Evolutionary conservation across 2,329 filamentous ascomycete genomes (phyloP).

Genomic region (Myriosclerotinia curreyana): DNA sequence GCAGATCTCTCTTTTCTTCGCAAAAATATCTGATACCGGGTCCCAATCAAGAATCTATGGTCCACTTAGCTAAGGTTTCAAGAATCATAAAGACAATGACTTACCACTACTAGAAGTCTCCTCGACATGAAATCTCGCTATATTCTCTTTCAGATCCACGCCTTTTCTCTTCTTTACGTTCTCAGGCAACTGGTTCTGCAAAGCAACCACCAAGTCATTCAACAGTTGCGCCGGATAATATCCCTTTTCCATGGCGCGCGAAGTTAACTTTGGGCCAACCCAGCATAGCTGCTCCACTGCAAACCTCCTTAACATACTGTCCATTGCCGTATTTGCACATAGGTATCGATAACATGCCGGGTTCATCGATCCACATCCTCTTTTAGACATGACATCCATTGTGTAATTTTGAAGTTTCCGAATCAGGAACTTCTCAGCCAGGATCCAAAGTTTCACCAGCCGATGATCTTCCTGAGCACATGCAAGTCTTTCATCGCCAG

Average conservation of each 20-base stretch:
- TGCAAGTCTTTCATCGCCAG: not conserved
- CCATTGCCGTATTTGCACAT: not conserved
- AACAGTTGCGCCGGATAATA: not conserved
- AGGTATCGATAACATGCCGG: not conserved
- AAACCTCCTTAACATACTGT: not conserved
- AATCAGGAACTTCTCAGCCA: constrained; percentile 14
- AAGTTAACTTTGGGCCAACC: not conserved
- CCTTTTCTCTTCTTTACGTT: not conserved
- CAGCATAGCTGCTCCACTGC: not conserved
- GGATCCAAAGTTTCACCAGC: not conserved
- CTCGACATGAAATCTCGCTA: not conserved
- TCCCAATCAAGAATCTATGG: not conserved
- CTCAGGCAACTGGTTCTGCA: not conserved
- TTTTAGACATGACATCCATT: not conserved
- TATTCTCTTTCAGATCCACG: not conserved
- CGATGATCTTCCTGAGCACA: not conserved
- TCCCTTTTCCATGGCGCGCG: not conserved
- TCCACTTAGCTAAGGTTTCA: not conserved
- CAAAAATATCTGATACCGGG: not conserved
- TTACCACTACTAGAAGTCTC: not conserved
- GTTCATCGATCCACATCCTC: not conserved
- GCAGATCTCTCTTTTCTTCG: not conserved
- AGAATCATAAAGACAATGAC: not conserved
- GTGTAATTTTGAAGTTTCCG: not conserved
- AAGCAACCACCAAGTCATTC: not conserved